Evolutionary conservation across 2,329 filamentous ascomycete genomes (phyloP).

Genomic region (Penicillium sp.): DNA sequence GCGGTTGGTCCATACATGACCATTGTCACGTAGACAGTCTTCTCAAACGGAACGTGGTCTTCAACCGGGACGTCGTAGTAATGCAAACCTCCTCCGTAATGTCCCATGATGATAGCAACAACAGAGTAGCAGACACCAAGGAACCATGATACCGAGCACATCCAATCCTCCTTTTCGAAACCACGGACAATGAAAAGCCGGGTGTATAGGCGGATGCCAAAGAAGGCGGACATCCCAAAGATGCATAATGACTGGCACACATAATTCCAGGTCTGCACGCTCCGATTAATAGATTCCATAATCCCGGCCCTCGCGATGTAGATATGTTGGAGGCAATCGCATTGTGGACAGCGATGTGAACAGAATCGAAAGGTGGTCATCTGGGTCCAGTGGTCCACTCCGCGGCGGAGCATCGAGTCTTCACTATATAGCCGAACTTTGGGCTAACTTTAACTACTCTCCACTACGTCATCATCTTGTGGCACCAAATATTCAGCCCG

Average conservation of each 20-base stretch:
- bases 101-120: constrained; percentile 13
- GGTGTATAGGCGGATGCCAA: constrained; percentile 26
- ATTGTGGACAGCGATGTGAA: not conserved
- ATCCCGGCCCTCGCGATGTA: constrained; percentile 12
- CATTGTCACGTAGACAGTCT: constrained; percentile 48
- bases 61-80: not conserved
- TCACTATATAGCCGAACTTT: not conserved
- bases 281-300: constrained; percentile 15
- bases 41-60: not conserved
- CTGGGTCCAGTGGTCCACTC: not conserved
- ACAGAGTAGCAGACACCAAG: constrained; percentile 8
- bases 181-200: constrained; percentile 19
- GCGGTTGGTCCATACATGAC: constrained; percentile 51
- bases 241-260: constrained; percentile 32
- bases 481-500: not conserved
- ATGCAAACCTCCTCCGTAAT: not conserved
- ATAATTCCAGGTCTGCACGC: constrained; percentile 29
- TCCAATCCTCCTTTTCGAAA: constrained; percentile 5
- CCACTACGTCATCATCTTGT: not conserved
- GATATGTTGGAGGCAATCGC: not conserved
- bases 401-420: not conserved
- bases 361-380: not conserved
- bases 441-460: not conserved
- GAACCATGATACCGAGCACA: not conserved
- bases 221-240: constrained; percentile 28